phyloP scores from a whole-genome alignment of 2,329 filamentous ascomycete genomes.

The Drechslera avenae region DNA sequence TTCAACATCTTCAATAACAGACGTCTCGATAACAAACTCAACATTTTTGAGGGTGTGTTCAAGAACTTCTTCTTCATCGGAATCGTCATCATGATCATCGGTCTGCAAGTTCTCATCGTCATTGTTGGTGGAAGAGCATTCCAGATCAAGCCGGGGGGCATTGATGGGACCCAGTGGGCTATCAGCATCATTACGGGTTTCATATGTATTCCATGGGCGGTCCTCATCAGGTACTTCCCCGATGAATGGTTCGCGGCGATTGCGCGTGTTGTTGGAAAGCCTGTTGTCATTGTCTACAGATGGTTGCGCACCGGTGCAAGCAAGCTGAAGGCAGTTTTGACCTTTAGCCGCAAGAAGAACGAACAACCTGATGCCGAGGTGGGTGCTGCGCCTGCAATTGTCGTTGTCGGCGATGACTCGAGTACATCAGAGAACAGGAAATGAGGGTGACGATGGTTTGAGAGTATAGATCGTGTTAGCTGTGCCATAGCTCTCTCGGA shows the following conservation, averaged over 20 bases:
- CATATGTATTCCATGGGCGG: conserved; percentile 59
- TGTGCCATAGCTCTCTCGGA: background rate
- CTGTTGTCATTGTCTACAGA: conserved; percentile 29
- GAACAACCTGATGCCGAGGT: conserved; percentile 25
- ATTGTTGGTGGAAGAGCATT: conserved; percentile 63
- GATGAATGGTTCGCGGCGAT: conserved; percentile 48
- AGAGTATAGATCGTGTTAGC: background rate
- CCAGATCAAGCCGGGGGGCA: conserved; percentile 53
- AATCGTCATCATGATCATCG: conserved; percentile 64
- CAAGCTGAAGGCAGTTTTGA: conserved; percentile 24
- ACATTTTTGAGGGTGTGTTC: conserved; percentile 63
- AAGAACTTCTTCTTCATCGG: conserved; percentile 63
- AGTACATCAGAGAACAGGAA: conserved; percentile 5
- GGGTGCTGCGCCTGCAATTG: conserved; percentile 24
- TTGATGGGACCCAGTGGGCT: conserved; percentile 65
- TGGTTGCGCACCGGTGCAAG: conserved; percentile 15
- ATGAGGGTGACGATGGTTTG: background rate
- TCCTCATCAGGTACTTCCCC: conserved; percentile 58
- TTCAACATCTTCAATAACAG: conserved; percentile 73
- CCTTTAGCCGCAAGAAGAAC: conserved; percentile 16
- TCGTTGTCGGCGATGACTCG: conserved; percentile 17
- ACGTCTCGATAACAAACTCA: conserved; percentile 66
- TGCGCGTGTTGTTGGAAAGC: conserved; percentile 25
- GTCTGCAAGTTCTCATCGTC: conserved; percentile 62
- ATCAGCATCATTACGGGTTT: conserved; percentile 58